Conservation (phyloP, 2,329 filamentous ascomycete genomes). For the Cordyceps militaris region DNA sequence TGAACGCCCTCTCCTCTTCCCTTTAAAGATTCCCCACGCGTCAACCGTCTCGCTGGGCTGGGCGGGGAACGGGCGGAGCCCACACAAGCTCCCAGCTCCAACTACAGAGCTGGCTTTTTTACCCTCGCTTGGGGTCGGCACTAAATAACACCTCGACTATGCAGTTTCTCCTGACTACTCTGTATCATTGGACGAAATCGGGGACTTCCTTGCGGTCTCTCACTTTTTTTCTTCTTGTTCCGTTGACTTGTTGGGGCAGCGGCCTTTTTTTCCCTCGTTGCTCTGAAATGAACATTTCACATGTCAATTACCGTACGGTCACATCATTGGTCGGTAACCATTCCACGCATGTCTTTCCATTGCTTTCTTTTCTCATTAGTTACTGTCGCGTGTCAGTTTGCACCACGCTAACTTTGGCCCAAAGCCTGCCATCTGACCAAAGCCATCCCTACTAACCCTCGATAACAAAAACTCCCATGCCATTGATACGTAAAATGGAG, state of each 20-base stretch:
- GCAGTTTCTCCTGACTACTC: neutral
- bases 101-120: neutral
- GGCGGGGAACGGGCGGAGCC: neutral
- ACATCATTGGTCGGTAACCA: neutral
- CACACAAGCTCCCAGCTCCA: neutral
- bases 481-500: neutral
- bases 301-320: constrained; percentile 2
- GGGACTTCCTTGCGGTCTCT: neutral
- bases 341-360: neutral
- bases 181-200: neutral
- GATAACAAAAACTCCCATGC: neutral
- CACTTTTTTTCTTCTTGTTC: neutral
- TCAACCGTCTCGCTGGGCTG: neutral
- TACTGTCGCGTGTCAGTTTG: neutral
- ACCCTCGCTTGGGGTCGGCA: constrained; percentile 4
- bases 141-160: neutral
- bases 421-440: no score
- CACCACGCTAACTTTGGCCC: neutral
- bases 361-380: neutral
- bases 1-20: neutral
- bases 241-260: constrained; percentile 1
- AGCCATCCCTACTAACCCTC: no score
- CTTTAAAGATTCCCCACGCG: constrained; percentile 1
- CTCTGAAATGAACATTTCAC: constrained; percentile 6
- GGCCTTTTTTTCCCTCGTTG: neutral